Conservation (phyloP, 352 stramenopile genomes). For the Phytopythium mirpurense region DNA sequence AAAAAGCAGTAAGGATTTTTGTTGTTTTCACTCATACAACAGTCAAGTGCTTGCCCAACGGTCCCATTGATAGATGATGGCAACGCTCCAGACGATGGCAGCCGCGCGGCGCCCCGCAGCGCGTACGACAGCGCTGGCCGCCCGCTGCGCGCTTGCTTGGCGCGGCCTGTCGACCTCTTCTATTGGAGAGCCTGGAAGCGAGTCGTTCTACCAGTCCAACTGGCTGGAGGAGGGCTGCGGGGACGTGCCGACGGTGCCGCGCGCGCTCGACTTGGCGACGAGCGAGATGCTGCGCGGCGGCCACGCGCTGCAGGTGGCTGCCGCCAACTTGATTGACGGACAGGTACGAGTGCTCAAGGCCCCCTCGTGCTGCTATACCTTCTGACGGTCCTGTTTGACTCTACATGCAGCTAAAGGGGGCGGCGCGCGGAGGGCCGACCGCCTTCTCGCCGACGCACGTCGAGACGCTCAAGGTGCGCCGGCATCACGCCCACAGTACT, state of each 20-base stretch:
- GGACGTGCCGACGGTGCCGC: constrained; percentile 40
- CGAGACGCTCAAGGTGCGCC: constrained; percentile 39
- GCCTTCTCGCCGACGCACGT: constrained; percentile 32
- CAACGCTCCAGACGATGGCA: too few relatives aligned
- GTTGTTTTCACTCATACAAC: too few relatives aligned
- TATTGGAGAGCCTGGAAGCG: neutral
- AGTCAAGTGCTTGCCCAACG: too few relatives aligned
- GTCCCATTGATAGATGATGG: too few relatives aligned
- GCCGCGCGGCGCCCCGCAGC: too few relatives aligned
- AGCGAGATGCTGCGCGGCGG: constrained; percentile 72
- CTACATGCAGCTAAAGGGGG: constrained; percentile 29
- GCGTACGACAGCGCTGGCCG: neutral
- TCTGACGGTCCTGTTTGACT: too few relatives aligned
- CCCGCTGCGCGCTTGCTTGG: neutral
- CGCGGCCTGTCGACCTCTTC: constrained; percentile 6
- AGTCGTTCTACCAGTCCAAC: constrained; percentile 18
- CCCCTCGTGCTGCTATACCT: too few relatives aligned
- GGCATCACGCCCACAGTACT: neutral
- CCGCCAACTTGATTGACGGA: constrained; percentile 35
- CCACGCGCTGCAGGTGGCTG: constrained; percentile 58
- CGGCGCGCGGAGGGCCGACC: constrained; percentile 24
- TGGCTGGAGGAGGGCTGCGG: constrained; percentile 69
- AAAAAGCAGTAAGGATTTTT: too few relatives aligned
- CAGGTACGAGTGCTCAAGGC: constrained; percentile 16
- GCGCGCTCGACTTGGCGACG: constrained; percentile 30